Evolutionary conservation across 2,329 filamentous ascomycete species (phyloP), one percentile per base, ranked within the genome.

Genomic region (Parastagonospora avenae): DNA sequence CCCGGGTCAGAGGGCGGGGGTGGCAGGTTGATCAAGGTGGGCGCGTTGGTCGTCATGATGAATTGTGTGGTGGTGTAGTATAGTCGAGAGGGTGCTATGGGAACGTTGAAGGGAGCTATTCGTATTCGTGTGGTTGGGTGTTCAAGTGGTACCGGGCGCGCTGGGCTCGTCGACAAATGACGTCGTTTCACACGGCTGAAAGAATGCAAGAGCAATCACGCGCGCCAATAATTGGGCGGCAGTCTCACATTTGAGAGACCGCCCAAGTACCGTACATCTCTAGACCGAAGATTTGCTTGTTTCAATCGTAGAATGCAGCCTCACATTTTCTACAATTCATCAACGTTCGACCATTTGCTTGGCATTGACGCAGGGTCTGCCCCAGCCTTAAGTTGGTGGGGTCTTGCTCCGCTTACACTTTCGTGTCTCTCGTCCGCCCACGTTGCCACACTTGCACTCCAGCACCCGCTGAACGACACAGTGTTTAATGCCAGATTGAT

Each of bases 21-120:
- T 38, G 91, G 91, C 53, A 96, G 83, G 72, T 92, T 91, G 80
- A 93, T 92, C 56, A 93, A 77, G 52, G 88, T 92, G 16, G 87
- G 88, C 58, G 82, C 72, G 49, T 70, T 68, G 16, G 64, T 54
- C 46, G 63, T 52, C 68, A 73, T 74, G 53, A 48, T 63, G 57
- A 43, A 30, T 54, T n/a, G 8, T 24, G 16, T 39, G 9, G 43
- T n/a, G 29, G 33, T 39, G 15, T 14, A 37, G 31, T 30, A 24
- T 38, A 19, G 19, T 24, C 19, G 19, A 24, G 19, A 24, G 19
- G 19, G 19, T 28, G 30, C n/a, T 16, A 32, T 16, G 41, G 40
- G 31, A 42, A 39, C 12, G 14, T 24, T 4, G 16, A 42, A 14
- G 14, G 30, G 24, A 30, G 29, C 30, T 16, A 19, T 16, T 37